Evolutionary conservation across 768 basidiomycete genomes (phyloP).

Genomic region (Tricholoma flavovirens): DNA sequence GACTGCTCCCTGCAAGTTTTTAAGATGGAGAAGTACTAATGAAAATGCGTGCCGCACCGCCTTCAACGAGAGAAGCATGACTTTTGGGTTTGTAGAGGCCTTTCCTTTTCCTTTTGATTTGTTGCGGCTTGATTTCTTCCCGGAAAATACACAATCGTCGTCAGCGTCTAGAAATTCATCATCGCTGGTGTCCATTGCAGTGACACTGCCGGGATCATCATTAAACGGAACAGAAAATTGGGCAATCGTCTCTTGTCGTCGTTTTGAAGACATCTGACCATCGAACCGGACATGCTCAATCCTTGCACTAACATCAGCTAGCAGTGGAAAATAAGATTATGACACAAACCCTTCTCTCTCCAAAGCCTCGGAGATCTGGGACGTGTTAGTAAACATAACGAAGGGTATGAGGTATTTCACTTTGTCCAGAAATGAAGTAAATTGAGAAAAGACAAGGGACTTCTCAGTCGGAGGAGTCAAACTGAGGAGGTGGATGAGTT

Average conservation of each 20-base stretch:
- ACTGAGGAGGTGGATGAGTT: conserved; percentile 66
- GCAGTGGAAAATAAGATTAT: not conserved
- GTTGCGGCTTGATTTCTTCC: conserved; percentile 19
- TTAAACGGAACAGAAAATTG: conserved; percentile 67
- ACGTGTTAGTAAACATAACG: not conserved
- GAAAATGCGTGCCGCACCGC: conserved; percentile 32
- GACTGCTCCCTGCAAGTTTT: conserved; percentile 54
- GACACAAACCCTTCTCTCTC: conserved; percentile 53
- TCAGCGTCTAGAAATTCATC: conserved; percentile 27
- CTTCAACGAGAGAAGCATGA: conserved; percentile 87
- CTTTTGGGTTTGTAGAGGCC: conserved; percentile 48
- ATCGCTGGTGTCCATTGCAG: conserved; percentile 24
- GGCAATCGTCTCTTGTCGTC: conserved; percentile 71
- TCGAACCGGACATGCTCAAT: conserved; percentile 80
- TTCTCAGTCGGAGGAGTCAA: conserved; percentile 69
- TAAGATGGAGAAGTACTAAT: not conserved
- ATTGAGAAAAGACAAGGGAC: conserved; percentile 86
- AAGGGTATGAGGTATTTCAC: conserved; percentile 26
- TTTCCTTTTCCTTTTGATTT: conserved; percentile 33
- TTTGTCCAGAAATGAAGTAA: conserved; percentile 81
- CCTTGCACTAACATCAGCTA: conserved; percentile 26
- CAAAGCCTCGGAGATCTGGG: conserved; percentile 65
- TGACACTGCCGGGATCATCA: conserved; percentile 24
- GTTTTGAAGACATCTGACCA: conserved; percentile 77
- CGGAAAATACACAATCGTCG: conserved; percentile 14